phyloP scores from a whole-genome alignment of 257 asterid species.

The Verbena officinalis region DNA sequence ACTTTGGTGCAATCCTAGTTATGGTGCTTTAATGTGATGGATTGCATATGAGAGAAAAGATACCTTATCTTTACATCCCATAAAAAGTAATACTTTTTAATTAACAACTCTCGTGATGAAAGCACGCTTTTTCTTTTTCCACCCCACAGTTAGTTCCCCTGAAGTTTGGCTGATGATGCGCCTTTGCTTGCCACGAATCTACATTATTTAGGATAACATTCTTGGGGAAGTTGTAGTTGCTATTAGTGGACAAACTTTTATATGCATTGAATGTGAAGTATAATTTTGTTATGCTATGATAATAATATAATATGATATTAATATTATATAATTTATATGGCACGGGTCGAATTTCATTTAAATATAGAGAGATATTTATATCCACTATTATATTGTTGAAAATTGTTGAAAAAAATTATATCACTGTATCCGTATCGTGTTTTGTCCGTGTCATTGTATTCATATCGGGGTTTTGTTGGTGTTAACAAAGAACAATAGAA shows the following conservation, averaged over 20 bases:
- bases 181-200: constrained; percentile 1
- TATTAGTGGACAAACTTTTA: neutral
- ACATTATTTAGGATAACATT: neutral
- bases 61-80: neutral
- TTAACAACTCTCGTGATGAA: constrained; percentile 10
- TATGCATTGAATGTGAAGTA: too few relatives aligned
- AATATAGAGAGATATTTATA: too few relatives aligned
- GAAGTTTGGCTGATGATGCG: constrained; percentile 3
- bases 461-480: too few relatives aligned
- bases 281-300: too few relatives aligned
- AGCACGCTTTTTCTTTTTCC: neutral
- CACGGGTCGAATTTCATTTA: too few relatives aligned
- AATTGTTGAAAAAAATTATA: too few relatives aligned
- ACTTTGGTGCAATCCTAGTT: constrained; percentile 3
- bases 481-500: too few relatives aligned
- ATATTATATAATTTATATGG: too few relatives aligned
- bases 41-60: neutral
- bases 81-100: neutral
- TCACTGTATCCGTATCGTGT: too few relatives aligned
- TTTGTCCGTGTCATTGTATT: too few relatives aligned
- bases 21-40: constrained; percentile 2
- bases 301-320: too few relatives aligned
- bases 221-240: neutral
- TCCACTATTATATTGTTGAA: too few relatives aligned
- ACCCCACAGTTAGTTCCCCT: neutral